Evolutionary conservation across 805 yeast genomes (phyloP), one percentile per base, ranked within the genome.

Genomic region (Saccharomycopsis capsularis): DNA sequence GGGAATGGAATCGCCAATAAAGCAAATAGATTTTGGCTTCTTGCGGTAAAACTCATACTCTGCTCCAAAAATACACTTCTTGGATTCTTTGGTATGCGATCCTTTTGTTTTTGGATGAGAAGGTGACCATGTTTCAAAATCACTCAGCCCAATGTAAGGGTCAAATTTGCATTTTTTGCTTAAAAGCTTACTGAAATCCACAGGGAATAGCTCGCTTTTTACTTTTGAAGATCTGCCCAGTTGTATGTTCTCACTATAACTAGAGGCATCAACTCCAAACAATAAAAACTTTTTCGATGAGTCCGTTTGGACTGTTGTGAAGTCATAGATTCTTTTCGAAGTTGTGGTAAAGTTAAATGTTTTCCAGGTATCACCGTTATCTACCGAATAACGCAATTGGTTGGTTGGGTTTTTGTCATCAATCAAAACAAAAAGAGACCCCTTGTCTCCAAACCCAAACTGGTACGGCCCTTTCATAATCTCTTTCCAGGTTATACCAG

Each of bases 391-490:
- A 1, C 65, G 57, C 0, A 91, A 47, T 1, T 66, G 63, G 52
- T 85, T 70, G 0, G 96, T 82, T 4, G 71, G 67, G 32, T 76
- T 80, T 3, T 64, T 68, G 3, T 74, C 78, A 35, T 78, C 72
- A 1, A 83, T 91, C 44, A 90, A 63, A 1, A 86, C 87, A 45
- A 93, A 66, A 27, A 93, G 74, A 0, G 95, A 81, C n/a, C 99
- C 99, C 55, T 86, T 85, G 64, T 93, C 98, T 52, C 96, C 97
- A 64, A 73, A 91, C 64, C 88, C 98, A 97, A 96, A 93, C 77
- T 85, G 83, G 57, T 76, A 76, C 1, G 79, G 74, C 2, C 95
- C 95, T 52, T 83, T 79, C 50, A 66, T 72, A 25, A 90, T 69
- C 64, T 87, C 95, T 45, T 64, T 76, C 98, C 98, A 91, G 3